Conservation (phyloP, 345 rosid species). For the Microthlaspi erraticum region DNA sequence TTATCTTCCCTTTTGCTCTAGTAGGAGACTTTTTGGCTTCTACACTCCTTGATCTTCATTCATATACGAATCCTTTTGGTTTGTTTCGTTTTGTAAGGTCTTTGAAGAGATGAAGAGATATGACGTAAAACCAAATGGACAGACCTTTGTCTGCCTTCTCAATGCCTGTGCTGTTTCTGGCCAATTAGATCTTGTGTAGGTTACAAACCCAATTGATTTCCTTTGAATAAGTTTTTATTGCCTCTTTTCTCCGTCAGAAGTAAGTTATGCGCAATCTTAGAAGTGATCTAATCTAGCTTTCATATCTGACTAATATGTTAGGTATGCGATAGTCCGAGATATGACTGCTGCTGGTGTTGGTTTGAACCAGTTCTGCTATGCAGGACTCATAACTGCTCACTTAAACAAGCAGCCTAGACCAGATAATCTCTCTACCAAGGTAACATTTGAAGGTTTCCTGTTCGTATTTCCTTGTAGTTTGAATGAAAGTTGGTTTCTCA, state of each 20-base stretch:
- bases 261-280: background rate
- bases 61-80: background rate
- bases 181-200: slow-evolving; percentile 86
- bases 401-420: slow-evolving; percentile 70
- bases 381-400: slow-evolving; percentile 90
- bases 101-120: slow-evolving; percentile 91
- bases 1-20: slow-evolving; percentile 19
- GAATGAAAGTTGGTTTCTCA: slow-evolving; percentile 23
- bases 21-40: background rate
- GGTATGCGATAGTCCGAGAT: slow-evolving; percentile 89
- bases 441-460: slow-evolving; percentile 33
- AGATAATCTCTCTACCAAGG: slow-evolving; percentile 73
- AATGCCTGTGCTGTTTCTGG: slow-evolving; percentile 93
- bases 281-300: slow-evolving; percentile 13
- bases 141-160: slow-evolving; percentile 81
- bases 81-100: slow-evolving; percentile 52
- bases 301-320: slow-evolving; percentile 38
- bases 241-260: slow-evolving; percentile 4
- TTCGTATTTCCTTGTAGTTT: background rate
- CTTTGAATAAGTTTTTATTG: slow-evolving; percentile 9
- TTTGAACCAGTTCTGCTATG: slow-evolving; percentile 94
- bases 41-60: background rate
- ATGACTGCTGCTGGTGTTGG: slow-evolving; percentile 98
- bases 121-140: slow-evolving; percentile 91
- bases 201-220: background rate